These are phyloP conservation scores for Globisporangium polare DNA, from an alignment of 352 stramenopile genomes.

Conservation along the genomic window DNA sequence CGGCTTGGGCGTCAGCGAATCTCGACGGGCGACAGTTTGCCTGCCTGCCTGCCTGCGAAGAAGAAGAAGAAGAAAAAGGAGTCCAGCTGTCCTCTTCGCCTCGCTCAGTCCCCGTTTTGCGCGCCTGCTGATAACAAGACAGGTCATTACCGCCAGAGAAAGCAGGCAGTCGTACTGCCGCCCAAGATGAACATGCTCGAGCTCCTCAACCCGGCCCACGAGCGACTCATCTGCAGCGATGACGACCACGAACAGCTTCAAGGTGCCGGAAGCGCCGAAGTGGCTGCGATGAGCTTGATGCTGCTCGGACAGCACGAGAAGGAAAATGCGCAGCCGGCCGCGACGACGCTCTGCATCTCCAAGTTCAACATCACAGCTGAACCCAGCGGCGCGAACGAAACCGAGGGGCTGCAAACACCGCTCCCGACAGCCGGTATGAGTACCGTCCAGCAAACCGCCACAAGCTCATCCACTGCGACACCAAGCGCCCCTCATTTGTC, in stretches of 20 bases:
- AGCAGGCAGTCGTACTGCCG: not conserved
- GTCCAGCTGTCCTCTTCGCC: not conserved
- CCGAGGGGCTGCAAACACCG: slow-evolving; percentile 2
- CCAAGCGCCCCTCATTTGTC: slow-evolving; percentile 5
- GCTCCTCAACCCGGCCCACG: slow-evolving; percentile 28
- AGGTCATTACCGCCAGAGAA: not conserved
- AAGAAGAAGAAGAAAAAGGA: slow-evolving; percentile 1
- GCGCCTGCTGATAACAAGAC: not conserved
- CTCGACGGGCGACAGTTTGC: slow-evolving; percentile 7
- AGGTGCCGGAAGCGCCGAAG: slow-evolving; percentile 1
- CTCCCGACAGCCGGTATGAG: not conserved
- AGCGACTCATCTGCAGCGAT: not conserved
- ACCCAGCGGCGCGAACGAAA: not conserved
- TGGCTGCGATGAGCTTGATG: slow-evolving; percentile 13
- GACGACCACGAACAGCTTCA: not conserved
- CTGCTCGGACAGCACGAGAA: slow-evolving; percentile 7
- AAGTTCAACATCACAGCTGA: not conserved
- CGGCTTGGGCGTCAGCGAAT: slow-evolving; percentile 16
- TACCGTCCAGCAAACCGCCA: not conserved
- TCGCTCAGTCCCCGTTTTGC: slow-evolving; percentile 5
- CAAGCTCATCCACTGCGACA: not conserved
- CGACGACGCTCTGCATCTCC: slow-evolving; percentile 1
- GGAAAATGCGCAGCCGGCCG: not conserved
- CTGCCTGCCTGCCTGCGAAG: not conserved
- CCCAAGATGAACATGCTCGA: slow-evolving; percentile 23